These are phyloP conservation scores for Euptelea pleiosperma DNA, from an alignment of 164 flowering plant species.

Conservation along the genomic window DNA sequence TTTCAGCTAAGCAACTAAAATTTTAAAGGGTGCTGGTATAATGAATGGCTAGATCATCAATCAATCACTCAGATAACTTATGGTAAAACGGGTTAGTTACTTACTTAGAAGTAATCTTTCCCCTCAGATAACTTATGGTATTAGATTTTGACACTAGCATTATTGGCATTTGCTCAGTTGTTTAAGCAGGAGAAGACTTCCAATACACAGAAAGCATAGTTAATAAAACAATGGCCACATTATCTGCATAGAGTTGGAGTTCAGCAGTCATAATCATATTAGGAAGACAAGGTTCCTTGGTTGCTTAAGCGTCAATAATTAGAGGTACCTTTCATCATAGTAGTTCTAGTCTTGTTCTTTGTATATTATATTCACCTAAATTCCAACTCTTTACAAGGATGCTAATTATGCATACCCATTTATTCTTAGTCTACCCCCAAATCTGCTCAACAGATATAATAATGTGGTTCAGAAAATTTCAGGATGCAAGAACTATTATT, in stretches of 20 bases:
- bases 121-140: constrained; percentile 59
- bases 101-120: too few species aligned
- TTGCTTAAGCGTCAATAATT: constrained; percentile 51
- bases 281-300: constrained; percentile 81
- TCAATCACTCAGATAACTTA: constrained; percentile 1
- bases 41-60: neutral
- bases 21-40: neutral
- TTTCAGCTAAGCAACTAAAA: constrained; percentile 1
- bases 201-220: constrained; percentile 27
- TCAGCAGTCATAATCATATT: constrained; percentile 62
- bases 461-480: too few species aligned
- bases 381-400: neutral
- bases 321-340: constrained; percentile 49
- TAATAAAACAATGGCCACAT: constrained; percentile 46
- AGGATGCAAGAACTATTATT: too few species aligned
- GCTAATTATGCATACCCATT: too few species aligned
- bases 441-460: too few species aligned
- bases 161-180: constrained; percentile 34
- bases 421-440: too few species aligned
- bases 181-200: constrained; percentile 17
- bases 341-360: neutral
- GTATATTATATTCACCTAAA: neutral
- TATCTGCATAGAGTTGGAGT: constrained; percentile 78
- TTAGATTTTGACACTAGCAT: constrained; percentile 47
- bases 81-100: too few species aligned